These are phyloP conservation scores for Starmerella bombicola DNA, from an alignment of 805 yeast species.

Conservation along the genomic window DNA sequence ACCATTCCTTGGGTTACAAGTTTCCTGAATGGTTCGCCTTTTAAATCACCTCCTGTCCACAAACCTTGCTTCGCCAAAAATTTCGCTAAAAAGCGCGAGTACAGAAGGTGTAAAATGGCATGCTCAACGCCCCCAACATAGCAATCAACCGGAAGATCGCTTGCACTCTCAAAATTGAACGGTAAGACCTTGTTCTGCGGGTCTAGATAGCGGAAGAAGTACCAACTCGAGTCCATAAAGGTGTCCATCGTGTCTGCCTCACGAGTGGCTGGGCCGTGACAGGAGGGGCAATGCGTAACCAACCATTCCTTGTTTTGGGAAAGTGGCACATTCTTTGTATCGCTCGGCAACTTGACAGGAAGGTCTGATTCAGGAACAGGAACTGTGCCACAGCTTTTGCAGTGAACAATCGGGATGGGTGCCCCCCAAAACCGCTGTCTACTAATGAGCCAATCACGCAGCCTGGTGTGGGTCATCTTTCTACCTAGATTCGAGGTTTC, in stretches of 20 bases:
- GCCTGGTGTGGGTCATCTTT: conserved; percentile 41
- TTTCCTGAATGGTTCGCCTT: conserved; percentile 70
- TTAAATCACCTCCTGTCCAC: conserved; percentile 48
- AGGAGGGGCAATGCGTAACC: conserved; percentile 66
- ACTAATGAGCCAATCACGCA: conserved; percentile 90
- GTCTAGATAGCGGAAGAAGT: conserved; percentile 74
- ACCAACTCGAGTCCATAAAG: conserved; percentile 97
- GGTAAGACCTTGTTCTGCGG: conserved; percentile 46
- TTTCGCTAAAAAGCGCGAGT: conserved; percentile 75
- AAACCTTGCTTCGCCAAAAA: conserved; percentile 53
- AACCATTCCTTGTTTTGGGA: conserved; percentile 55
- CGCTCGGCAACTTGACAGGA: conserved; percentile 68
- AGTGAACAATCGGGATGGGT: conserved; percentile 90
- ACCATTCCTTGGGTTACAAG: conserved; percentile 97
- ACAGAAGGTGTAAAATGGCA: conserved; percentile 82
- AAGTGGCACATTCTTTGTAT: conserved; percentile 47
- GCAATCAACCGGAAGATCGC: conserved; percentile 62
- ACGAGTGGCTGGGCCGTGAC: conserved; percentile 55
- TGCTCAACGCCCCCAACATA: conserved; percentile 95
- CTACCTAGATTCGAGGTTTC: conserved; percentile 34
- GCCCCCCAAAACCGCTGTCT: conserved; percentile 98
- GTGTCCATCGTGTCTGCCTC: conserved; percentile 99
- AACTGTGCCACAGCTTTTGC: conserved; percentile 74
- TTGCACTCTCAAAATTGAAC: conserved; percentile 41
- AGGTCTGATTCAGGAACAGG: conserved; percentile 81